Percentiles rank a stretch among this genome's conserved stretches.
Conservation (phyloP, 352 stramenopile species). For the Globisporangium emineosum region DNA sequence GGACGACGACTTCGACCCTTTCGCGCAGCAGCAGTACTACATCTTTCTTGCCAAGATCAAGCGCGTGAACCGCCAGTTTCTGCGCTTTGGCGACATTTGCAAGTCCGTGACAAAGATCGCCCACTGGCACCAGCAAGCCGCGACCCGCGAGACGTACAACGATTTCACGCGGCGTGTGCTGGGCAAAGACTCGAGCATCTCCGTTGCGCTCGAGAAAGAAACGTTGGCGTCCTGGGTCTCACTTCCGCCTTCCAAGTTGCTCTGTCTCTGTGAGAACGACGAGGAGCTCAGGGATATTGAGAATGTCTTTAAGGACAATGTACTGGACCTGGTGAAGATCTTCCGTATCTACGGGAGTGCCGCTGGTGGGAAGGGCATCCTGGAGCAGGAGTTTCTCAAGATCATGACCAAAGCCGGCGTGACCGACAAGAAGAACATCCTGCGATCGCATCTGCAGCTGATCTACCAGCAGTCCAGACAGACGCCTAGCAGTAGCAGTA, state of each 20-base stretch:
- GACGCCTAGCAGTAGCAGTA: conserved; percentile 1
- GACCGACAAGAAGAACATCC: conserved; percentile 81
- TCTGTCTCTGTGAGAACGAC: conserved; percentile 53
- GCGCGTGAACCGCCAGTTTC: conserved; percentile 57
- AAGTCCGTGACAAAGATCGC: conserved; percentile 45
- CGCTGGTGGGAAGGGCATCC: conserved; percentile 58
- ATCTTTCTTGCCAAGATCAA: conserved; percentile 72
- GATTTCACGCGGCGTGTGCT: conserved; percentile 63
- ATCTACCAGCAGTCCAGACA: conserved; percentile 74
- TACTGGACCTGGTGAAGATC: conserved; percentile 78
- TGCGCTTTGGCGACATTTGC: conserved; percentile 57
- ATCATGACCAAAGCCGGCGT: conserved; percentile 74
- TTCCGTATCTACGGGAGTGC: conserved; percentile 72
- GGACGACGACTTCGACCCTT: conserved; percentile 57
- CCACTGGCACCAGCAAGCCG: conserved; percentile 44
- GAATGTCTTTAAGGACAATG: conserved; percentile 68
- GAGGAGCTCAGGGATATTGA: conserved; percentile 66
- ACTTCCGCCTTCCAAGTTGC: conserved; percentile 42
- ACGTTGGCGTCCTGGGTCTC: conserved; percentile 58
- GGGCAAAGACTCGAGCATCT: conserved; percentile 73
- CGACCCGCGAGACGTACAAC: conserved; percentile 53
- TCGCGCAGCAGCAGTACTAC: conserved; percentile 71
- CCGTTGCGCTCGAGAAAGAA: conserved; percentile 63
- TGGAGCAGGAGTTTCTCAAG: conserved; percentile 83
- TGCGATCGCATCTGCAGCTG: conserved; percentile 61